A percentile compares a stretch with the other conserved stretches of the same genome.
phyloP scores from a whole-genome alignment of 805 yeast species.

The Starmera quercuum region DNA sequence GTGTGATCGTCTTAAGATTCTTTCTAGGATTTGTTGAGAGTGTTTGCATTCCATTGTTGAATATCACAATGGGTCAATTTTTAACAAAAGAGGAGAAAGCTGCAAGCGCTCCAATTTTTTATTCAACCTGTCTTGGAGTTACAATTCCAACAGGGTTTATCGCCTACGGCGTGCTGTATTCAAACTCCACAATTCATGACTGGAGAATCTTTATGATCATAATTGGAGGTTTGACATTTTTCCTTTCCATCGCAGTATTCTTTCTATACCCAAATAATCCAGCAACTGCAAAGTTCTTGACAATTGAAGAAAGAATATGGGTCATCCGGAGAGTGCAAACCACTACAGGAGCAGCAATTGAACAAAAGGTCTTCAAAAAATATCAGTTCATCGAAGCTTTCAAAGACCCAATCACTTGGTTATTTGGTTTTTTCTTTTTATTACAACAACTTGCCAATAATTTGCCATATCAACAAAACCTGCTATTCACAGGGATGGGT shows the following conservation, averaged over 20 bases:
- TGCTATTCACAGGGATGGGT: constrained; percentile 39
- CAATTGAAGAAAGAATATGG: constrained; percentile 43
- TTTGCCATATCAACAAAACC: constrained; percentile 43
- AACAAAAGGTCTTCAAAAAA: constrained; percentile 38
- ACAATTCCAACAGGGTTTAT: constrained; percentile 47
- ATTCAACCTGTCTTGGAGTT: constrained; percentile 41
- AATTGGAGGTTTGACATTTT: constrained; percentile 46
- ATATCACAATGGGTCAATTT: constrained; percentile 43
- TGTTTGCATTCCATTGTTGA: constrained; percentile 35
- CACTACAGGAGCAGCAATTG: constrained; percentile 33
- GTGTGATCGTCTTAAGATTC: constrained; percentile 39
- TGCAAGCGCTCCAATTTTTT: constrained; percentile 46
- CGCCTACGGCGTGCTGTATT: constrained; percentile 29
- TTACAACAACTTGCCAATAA: constrained; percentile 45
- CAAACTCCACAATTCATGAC: constrained; percentile 20
- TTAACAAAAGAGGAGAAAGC: constrained; percentile 41
- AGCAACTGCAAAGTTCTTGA: constrained; percentile 38
- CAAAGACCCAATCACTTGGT: constrained; percentile 40
- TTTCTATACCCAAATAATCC: constrained; percentile 52
- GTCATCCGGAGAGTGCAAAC: constrained; percentile 32
- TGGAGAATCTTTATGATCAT: constrained; percentile 54
- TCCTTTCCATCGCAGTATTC: constrained; percentile 25
- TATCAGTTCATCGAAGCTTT: constrained; percentile 43
- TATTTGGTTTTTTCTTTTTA: constrained; percentile 32
- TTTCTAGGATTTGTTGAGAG: constrained; percentile 45